A percentile compares a stretch with the other conserved stretches of the same genome.
Evolutionary conservation across 2,329 filamentous ascomycete species (phyloP).

Genomic region (Mollisiaceae sp.): DNA sequence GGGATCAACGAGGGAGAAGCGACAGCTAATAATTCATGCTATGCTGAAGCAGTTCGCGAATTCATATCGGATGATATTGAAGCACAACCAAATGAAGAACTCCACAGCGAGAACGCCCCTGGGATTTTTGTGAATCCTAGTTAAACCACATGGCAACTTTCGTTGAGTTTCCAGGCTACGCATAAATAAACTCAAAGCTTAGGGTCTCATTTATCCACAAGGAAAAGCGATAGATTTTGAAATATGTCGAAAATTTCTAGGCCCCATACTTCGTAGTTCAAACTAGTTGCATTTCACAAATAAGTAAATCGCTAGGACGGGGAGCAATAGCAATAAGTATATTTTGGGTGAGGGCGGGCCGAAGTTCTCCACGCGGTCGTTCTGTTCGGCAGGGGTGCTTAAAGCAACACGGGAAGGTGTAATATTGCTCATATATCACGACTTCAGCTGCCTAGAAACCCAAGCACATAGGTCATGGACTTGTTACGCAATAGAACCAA

Average conservation of each 20-base stretch:
- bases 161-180: background rate
- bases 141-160: background rate
- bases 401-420: background rate
- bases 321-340: no score
- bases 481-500: background rate
- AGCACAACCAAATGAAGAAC: no score
- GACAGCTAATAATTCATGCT: no score
- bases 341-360: no score
- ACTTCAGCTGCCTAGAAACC: background rate
- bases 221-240: background rate
- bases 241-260: no score
- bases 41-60: no score
- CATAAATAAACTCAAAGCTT: background rate
- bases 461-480: background rate
- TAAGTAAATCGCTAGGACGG: no score
- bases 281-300: background rate
- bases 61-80: no score
- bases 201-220: background rate
- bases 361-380: background rate
- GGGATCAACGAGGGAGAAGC: no score
- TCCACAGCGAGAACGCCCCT: background rate
- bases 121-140: background rate
- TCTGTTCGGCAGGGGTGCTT: no score
- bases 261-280: no score
- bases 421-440: slow-evolving; percentile 6